Base-by-base conservation (phyloP, 2,329 filamentous ascomycete species). In the Fusarium piperis region DNA sequence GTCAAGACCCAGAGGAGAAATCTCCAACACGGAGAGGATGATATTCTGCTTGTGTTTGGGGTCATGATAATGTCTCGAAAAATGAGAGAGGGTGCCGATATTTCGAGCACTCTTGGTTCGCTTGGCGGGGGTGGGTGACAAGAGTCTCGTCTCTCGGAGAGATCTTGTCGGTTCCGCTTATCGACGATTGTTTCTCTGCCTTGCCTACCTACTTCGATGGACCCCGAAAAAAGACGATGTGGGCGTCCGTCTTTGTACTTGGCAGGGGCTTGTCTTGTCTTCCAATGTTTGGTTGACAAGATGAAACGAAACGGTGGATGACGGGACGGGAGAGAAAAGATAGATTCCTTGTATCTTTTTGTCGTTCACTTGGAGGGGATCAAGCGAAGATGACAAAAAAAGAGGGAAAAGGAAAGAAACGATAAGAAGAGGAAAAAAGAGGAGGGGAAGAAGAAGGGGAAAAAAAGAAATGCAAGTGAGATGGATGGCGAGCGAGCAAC, bases 1-100 rank as follows among this genome's bases (percentile, higher is more conserved):
- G 80, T 81, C 75, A 78, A 72, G 67, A 79, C 77, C 81, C 81
- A 79, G 69, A 80, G 81, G 65, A 81, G 75, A 65, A 83, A 80
- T 71, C 81, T 83, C 81, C 81, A 78, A 73, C 76, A 78, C 75
- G 81, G 80, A 82, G 80, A 82, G 76, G 77, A 78, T 76, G 76
- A 78, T 77, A 79, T 77, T 63, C 79, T 78, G 68, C 71, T 75
- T 72, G 74, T 77, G 78, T 81, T 79, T 72, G 77, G 76, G 79
- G 76, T 82, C 81, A 83, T 83, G 79, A 81, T 82, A 81, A 72
- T 75, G 70, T 74, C 70, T 72, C 52, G 68, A 38, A 28, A 56
- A 64, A 33, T 26, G 60, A 71, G 65, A 62, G 46, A 65, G 36
- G 41, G 51, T 48, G 57, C 59, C 39, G 33, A 59, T 64, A 39